These are phyloP conservation scores for Phytopythium chamaehyphon DNA, from an alignment of 352 stramenopile genomes.

Conservation along the genomic window DNA sequence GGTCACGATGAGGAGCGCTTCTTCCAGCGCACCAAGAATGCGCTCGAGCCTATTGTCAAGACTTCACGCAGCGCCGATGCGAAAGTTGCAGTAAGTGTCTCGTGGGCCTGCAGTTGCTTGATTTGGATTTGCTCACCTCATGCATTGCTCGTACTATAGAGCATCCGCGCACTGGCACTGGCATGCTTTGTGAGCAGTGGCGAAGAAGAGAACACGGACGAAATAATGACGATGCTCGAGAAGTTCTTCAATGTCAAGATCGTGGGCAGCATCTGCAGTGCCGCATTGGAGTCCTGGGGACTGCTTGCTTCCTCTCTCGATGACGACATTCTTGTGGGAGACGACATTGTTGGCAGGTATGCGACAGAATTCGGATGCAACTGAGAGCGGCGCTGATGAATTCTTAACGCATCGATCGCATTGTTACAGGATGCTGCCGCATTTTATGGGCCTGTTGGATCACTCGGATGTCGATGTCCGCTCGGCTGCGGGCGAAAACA, in stretches of 20 bases:
- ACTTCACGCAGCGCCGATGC: slow-evolving; percentile 51
- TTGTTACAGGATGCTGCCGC: slow-evolving; percentile 47
- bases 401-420: background rate
- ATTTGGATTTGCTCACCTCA: background rate
- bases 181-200: slow-evolving; percentile 76
- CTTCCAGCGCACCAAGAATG: slow-evolving; percentile 64
- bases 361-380: background rate
- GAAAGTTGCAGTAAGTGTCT: slow-evolving; percentile 47
- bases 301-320: slow-evolving; percentile 60
- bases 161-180: slow-evolving; percentile 63
- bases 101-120: background rate
- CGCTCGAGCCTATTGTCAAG: slow-evolving; percentile 71
- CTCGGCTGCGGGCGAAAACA: slow-evolving; percentile 79
- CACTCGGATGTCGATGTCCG: slow-evolving; percentile 81
- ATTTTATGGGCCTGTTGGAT: slow-evolving; percentile 67
- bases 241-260: slow-evolving; percentile 72
- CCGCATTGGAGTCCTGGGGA: slow-evolving; percentile 70
- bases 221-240: slow-evolving; percentile 59
- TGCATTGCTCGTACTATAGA: slow-evolving; percentile 19
- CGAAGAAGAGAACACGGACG: slow-evolving; percentile 71
- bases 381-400: no score
- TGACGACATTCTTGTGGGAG: slow-evolving; percentile 43
- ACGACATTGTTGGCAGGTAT: slow-evolving; percentile 59
- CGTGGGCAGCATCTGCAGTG: slow-evolving; percentile 50
- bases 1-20: slow-evolving; percentile 72